Base-by-base conservation (phyloP, 148 eudicot genomes). In the Arbutus unedo region DNA sequence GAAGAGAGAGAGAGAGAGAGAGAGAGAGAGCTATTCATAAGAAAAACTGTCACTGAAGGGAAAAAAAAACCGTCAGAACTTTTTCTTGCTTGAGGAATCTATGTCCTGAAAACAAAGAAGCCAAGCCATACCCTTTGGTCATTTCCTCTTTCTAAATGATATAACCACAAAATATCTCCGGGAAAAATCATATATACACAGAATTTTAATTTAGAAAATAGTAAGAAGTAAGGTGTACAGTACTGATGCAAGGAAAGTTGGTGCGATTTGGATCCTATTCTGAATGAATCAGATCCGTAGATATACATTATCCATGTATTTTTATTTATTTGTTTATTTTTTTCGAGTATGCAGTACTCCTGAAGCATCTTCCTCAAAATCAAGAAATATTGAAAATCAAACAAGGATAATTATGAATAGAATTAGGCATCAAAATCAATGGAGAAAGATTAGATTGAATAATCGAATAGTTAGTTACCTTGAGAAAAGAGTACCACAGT, bases 401-500 rank as follows among this genome's bases (percentile, higher is more conserved):
- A 75, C 43, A 44, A 4, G 16, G 43, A 31, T 8, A 78, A 19
- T 41, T 16, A 64, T 44, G 6, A 2, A 14, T 18, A 19, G 21
- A 57, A 56, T 41, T 41, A 48, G 16, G 54, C n/a, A 60, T 79
- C 16, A 50, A 48, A 31, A 15, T 66, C 57, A 79, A 8, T 6
- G 23, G 19, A 15, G 41, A 47, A 54, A 41, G 8, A 44, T 14
- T 6, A 41, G 9, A 44, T 14, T 18, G 3, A 19, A 9, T 3
- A 19, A 72, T 41, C 2, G 64, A 59, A 67, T 60, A 21, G 23
- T n/a, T 59, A 21, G 70, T 70, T 84, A 88, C 91, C 91, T 89
- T 76, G 91, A 89, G 87, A 89, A 89, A 74, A 87, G 87, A 48
- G 91, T 89, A 81, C 91, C 91, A 73, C 91, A 89, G 67, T 89